phyloP scores from a whole-genome alignment of 805 yeast species.

The Cyberlindnera mississippiensis region DNA sequence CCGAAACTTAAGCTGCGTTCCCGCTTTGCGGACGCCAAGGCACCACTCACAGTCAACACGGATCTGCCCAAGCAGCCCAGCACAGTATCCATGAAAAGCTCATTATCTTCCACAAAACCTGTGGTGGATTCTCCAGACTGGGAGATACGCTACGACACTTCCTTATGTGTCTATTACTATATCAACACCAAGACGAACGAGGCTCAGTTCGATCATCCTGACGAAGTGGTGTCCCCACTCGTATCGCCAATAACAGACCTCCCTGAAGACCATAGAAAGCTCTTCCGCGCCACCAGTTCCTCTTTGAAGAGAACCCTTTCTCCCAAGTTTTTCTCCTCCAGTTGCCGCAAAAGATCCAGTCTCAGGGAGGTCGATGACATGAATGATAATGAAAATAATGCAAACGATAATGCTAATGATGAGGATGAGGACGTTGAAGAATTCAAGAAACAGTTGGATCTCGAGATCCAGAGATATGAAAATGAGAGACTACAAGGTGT shows the following conservation, averaged over 20 bases:
- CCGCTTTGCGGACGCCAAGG: not conserved
- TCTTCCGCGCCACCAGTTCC: slow-evolving; percentile 7
- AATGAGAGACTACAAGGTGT: slow-evolving; percentile 13
- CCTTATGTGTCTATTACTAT: slow-evolving; percentile 32
- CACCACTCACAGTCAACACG: not conserved
- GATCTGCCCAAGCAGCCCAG: not conserved
- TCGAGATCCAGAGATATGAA: slow-evolving; percentile 24
- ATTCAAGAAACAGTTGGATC: slow-evolving; percentile 21
- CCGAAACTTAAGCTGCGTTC: slow-evolving; percentile 5
- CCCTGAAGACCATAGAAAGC: slow-evolving; percentile 5
- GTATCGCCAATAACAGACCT: slow-evolving; percentile 5
- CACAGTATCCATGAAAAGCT: not conserved
- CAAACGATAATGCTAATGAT: not conserved
- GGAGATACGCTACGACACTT: slow-evolving; percentile 27
- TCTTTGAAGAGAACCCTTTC: slow-evolving; percentile 23
- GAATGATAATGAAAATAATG: too few relatives aligned
- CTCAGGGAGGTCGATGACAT: too few relatives aligned
- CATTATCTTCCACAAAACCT: slow-evolving; percentile 10
- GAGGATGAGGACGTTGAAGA: slow-evolving; percentile 24
- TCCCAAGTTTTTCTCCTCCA: slow-evolving; percentile 15
- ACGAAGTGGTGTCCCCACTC: slow-evolving; percentile 33
- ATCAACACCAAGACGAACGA: slow-evolving; percentile 29
- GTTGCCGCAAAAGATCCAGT: not conserved
- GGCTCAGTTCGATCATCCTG: slow-evolving; percentile 36
- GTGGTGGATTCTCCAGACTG: slow-evolving; percentile 21